phyloP scores from a whole-genome alignment of 2,329 filamentous ascomycete genomes.

The Colletotrichum karsti region DNA sequence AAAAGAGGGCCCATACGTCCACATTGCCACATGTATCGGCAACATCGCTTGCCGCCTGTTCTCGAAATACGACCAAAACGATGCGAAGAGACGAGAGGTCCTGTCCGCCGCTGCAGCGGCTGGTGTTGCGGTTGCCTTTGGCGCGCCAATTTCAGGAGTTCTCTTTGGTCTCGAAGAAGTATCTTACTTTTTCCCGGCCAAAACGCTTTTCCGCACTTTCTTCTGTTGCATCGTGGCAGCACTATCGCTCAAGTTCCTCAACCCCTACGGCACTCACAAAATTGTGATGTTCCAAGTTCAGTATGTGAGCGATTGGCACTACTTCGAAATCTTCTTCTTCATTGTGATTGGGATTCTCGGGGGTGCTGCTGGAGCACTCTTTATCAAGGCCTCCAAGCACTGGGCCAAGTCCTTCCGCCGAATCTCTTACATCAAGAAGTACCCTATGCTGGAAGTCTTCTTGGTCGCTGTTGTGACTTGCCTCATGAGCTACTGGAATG shows the following conservation, averaged over 20 bases:
- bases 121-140: conserved; percentile 93
- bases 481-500: conserved; percentile 91
- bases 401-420: conserved; percentile 93
- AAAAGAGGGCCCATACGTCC: conserved; percentile 96
- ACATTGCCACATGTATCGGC: conserved; percentile 93
- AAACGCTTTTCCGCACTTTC: conserved; percentile 96
- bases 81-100: conserved; percentile 92
- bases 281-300: conserved; percentile 97
- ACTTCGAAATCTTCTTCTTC: conserved; percentile 89
- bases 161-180: conserved; percentile 96
- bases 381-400: conserved; percentile 92
- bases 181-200: conserved; percentile 95
- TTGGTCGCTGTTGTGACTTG: conserved; percentile 88
- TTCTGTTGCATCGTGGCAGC: conserved; percentile 97
- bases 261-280: conserved; percentile 95
- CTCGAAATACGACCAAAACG: conserved; percentile 91
- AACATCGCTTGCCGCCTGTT: conserved; percentile 97
- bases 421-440: conserved; percentile 80
- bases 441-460: conserved; percentile 87
- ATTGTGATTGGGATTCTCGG: conserved; percentile 87
- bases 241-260: conserved; percentile 90
- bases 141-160: conserved; percentile 86
- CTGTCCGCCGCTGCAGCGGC: conserved; percentile 92
- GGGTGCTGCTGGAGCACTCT: conserved; percentile 85
- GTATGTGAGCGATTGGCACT: conserved; percentile 90